Base-by-base conservation (phyloP, 257 asterid genomes). In the Mitragyna speciosa region DNA sequence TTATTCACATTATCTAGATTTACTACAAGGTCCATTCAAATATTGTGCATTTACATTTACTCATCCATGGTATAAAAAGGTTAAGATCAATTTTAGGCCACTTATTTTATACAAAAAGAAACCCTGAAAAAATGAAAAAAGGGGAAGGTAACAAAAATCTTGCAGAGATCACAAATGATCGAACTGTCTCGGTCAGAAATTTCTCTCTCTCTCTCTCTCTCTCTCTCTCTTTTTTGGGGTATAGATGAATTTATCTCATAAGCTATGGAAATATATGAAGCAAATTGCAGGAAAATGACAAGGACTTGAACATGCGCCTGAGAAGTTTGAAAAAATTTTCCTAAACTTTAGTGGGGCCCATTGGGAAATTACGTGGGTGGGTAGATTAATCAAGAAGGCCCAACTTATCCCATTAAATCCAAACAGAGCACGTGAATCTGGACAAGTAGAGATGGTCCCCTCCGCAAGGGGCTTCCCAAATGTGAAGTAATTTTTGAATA, bases 351-450 rank as follows among this genome's bases (percentile, higher is more conserved):
- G 12, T 64, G 70, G 69, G 39, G 69, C 20, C 69, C 39, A 26
- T 26, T 30, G 41, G 41, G 3, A 26, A 64, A 28, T 30, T 12
- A 4, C 39, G 26, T 12, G 15, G 8, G 20, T 64, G 70, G 0
- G 8, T 20, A 4, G 11, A 64, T 30, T 64, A 19, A 63, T 12
- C 28, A 12, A 20, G 0, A 28, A 28, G 39, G 33, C 24, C 63
- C 61, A 56, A 61, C 33, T 41, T 41, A 61, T 63, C 79, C 63
- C 47, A 0, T 26, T 39, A 15, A 15, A 16, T 10, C 16, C 72
- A 26, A 76, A 45, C 79, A 76, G 45, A 45, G 7, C 79, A 76
- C 79, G 63, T 63, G 79, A 63, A 63, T 47, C 61, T 7, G 59
- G 36, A 28, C 43, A 43, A 76, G 16, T 14, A 4, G 17, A 2